Evolutionary conservation across 176 grass and related monocot species (phyloP).

Genomic region (Triticum urartu): DNA sequence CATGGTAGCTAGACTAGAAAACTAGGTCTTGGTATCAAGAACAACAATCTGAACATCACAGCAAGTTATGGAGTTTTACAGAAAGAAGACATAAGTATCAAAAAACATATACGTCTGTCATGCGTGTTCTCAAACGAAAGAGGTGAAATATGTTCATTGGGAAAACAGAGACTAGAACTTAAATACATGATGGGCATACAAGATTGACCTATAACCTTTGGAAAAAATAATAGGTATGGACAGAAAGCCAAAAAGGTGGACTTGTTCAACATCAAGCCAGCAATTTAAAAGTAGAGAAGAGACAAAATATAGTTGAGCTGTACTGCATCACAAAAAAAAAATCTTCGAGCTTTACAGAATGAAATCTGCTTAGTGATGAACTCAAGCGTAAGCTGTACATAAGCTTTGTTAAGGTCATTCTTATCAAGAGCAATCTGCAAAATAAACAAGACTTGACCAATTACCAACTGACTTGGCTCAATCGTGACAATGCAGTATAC

Average conservation of each 20-base stretch:
- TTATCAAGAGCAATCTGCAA: conserved; percentile 90
- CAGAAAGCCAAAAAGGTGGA: conserved; percentile 8
- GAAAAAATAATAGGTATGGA: background rate
- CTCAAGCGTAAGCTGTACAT: conserved; percentile 84
- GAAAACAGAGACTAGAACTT: conserved; percentile 7
- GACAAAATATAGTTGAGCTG: background rate
- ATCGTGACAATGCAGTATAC: conserved; percentile 13
- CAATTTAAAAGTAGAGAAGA: background rate
- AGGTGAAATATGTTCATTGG: conserved; percentile 1
- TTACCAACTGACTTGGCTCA: conserved; percentile 17
- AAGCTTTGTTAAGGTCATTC: conserved; percentile 89
- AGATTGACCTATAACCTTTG: background rate
- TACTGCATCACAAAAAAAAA: background rate
- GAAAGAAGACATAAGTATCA: background rate
- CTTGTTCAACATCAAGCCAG: conserved; percentile 17
- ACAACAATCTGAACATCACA: background rate
- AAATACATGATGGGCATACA: background rate
- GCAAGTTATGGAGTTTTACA: conserved; percentile 10
- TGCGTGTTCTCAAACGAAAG: background rate
- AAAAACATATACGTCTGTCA: conserved; percentile 2
- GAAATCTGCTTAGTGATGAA: conserved; percentile 81
- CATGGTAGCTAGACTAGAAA: background rate
- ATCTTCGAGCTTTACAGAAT: conserved; percentile 19
- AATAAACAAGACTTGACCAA: conserved; percentile 13
- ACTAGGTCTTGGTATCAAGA: conserved; percentile 13